Evolutionary conservation across 495 filamentous ascomycete genomes (phyloP), one percentile per base, ranked within the genome.

Genomic region (Tuber calosporum): DNA sequence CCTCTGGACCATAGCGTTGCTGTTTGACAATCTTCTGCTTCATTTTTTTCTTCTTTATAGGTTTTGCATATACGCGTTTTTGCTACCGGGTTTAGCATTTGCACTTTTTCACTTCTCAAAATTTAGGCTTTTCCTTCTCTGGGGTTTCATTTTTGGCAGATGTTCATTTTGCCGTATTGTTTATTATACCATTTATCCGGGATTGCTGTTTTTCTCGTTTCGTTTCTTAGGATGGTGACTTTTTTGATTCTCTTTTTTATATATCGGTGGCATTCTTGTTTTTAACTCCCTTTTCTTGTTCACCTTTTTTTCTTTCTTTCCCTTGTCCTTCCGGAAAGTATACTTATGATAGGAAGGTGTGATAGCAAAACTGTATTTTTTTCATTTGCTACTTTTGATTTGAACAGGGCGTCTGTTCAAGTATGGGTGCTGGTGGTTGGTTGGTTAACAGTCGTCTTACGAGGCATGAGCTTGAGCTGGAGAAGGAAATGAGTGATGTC

Each of bases 301-400:
- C 26, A 72, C 40, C 15, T n/a, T n/a, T 34, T 38, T 42, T 58
- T 69, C 45, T n/a, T 22, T 36, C 15, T 40, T 74, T 67, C 53
- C 58, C 69, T 43, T 75, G 26, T 6, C 42, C 62, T 75, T 74
- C 42, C 53, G 30, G 53, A 62, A 30, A 62, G 53, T 62, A 62
- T 62, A 62, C 9, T 62, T 62, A 62, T 62, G 70, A 73, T 42
- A 62, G 20, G 48, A 58, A 42, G 38, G 39, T n/a, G 38, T 42
- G 53, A 62, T 62, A 62, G 53, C 53, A 62, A 62, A 62, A 5
- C 53, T 62, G 53, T 62, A 62, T 30, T 62, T 62, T 62, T 62
- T 62, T 62, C n/a, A 30, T 62, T 62, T 62, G 53, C 53, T 62
- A 62, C 53, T 62, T 62, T 62, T 62, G 53, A 17, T 62, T 62